Percentiles rank a stretch among this genome's conserved stretches.
phyloP scores from a whole-genome alignment of 768 basidiomycete species.

The Tulasnella sp. region DNA sequence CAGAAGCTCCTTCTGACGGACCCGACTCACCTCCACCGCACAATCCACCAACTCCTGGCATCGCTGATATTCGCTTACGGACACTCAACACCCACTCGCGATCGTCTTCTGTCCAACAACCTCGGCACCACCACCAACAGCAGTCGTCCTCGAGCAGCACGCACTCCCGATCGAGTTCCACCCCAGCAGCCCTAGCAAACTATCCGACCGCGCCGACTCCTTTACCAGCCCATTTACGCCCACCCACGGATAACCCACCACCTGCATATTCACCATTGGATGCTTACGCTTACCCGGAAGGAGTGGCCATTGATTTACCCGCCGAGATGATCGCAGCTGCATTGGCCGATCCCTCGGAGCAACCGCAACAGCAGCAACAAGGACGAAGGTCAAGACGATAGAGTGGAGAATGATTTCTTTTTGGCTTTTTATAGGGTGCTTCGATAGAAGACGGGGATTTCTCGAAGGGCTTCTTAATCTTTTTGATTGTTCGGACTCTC shows the following conservation, averaged over 20 bases:
- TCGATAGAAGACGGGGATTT: neutral
- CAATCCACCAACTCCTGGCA: conserved; percentile 81
- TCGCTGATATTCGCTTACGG: conserved; percentile 76
- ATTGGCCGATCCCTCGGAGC: conserved; percentile 55
- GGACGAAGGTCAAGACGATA: neutral
- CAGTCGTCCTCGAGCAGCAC: conserved; percentile 38
- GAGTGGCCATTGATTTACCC: conserved; percentile 89
- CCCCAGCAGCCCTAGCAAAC: neutral
- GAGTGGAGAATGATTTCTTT: neutral
- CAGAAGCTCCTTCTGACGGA: conserved; percentile 20
- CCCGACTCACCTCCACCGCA: conserved; percentile 57
- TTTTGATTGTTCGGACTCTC: neutral
- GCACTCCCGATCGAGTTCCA: conserved; percentile 25
- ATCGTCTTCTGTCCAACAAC: conserved; percentile 28
- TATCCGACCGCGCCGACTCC: conserved; percentile 16
- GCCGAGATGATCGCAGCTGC: conserved; percentile 90
- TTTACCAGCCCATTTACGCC: conserved; percentile 17
- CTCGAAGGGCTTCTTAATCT: neutral
- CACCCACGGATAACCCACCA: conserved; percentile 50
- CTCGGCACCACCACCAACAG: conserved; percentile 42
- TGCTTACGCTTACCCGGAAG: conserved; percentile 76
- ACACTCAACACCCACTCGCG: conserved; percentile 41
- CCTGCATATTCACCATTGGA: conserved; percentile 89
- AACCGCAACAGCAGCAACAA: conserved; percentile 18
- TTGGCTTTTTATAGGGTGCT: neutral